phyloP scores from a whole-genome alignment of 2,329 filamentous ascomycete genomes.

The Monosporascus sp. region DNA sequence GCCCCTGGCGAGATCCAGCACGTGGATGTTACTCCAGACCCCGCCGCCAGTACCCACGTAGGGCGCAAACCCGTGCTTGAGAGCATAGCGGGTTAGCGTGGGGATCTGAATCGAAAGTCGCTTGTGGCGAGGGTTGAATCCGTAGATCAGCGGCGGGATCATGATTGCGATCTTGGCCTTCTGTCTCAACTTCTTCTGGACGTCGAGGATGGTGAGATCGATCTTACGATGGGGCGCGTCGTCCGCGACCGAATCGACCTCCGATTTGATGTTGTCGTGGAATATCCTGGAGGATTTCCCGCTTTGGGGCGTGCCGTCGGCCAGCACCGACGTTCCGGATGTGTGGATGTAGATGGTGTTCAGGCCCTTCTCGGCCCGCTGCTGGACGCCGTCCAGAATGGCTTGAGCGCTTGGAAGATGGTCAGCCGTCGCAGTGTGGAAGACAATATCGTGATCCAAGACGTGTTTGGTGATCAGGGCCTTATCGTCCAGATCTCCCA shows the following conservation, averaged over 20 bases:
- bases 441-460: slow-evolving; percentile 33
- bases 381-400: slow-evolving; percentile 36
- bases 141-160: slow-evolving; percentile 42
- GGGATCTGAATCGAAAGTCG: slow-evolving; percentile 42
- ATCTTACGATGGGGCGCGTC: slow-evolving; percentile 37
- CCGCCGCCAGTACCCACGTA: slow-evolving; percentile 37
- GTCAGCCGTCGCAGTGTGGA: slow-evolving; percentile 46
- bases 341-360: slow-evolving; percentile 44
- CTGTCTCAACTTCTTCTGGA: slow-evolving; percentile 27
- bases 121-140: slow-evolving; percentile 31
- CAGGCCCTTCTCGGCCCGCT: slow-evolving; percentile 30
- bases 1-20: slow-evolving; percentile 38
- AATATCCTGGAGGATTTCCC: slow-evolving; percentile 34
- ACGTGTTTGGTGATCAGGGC: slow-evolving; percentile 32
- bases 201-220: slow-evolving; percentile 37
- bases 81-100: slow-evolving; percentile 38
- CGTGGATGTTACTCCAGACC: slow-evolving; percentile 39
- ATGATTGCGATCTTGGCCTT: slow-evolving; percentile 41
- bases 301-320: slow-evolving; percentile 29
- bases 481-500: slow-evolving; percentile 36
- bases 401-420: slow-evolving; percentile 38
- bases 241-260: slow-evolving; percentile 36
- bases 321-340: slow-evolving; percentile 35
- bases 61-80: slow-evolving; percentile 41
- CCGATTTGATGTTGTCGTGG: slow-evolving; percentile 32